Base-by-base conservation (phyloP, 441 rosid species). In the Theobroma grandiflorum region DNA sequence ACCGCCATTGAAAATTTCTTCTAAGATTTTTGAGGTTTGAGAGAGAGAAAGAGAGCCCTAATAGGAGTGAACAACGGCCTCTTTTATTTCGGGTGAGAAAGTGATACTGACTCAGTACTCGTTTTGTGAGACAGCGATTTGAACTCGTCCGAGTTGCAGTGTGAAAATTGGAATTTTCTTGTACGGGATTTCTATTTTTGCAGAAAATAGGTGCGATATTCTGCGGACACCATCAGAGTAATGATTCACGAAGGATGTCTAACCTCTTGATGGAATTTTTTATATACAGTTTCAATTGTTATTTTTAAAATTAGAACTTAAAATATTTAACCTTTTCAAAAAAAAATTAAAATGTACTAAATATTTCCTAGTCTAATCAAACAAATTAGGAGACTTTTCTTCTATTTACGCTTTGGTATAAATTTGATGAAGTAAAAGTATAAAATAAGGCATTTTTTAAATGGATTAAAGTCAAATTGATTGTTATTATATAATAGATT, bases 1-100 rank as follows among this genome's bases (percentile, higher is more conserved):
- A 73, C 76, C 79, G 77, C 86, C 84, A 84, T 82, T 81, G 88
- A 84, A 47, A 83, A 49, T 22, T 33, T 63, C 42, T 53, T 40
- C 65, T 72, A 72, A 50, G 73, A 74, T 79, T 72, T 73, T 11
- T 22, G 58, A 33, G 58, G 6, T 11, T 45, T 16, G 61, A 75
- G 66, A 57, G 65, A 33, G 15, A 66, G 26, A 12, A 10, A 42
- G 16, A 37, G 62, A 52, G 69, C 58, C 76, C 80, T 47, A 69
- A 26, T 49, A 18, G 64, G 9, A 80, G 78, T 55, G 49, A 45
- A 74, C 67, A 66, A 66, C 79, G 50, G 49, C 79, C 59, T 55
- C 61, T 53, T 79, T 73, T 78, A 52, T 50, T 18, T 38, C 76
- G 75, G 37, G 47, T 61, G 47, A 45, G 50, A 55, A 31, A 64